Percentiles rank a stretch among this genome's conserved stretches.
These are phyloP conservation scores for Ophiocordyceps sinensis DNA, from an alignment of 2,329 filamentous ascomycete genomes.

Conservation along the genomic window DNA sequence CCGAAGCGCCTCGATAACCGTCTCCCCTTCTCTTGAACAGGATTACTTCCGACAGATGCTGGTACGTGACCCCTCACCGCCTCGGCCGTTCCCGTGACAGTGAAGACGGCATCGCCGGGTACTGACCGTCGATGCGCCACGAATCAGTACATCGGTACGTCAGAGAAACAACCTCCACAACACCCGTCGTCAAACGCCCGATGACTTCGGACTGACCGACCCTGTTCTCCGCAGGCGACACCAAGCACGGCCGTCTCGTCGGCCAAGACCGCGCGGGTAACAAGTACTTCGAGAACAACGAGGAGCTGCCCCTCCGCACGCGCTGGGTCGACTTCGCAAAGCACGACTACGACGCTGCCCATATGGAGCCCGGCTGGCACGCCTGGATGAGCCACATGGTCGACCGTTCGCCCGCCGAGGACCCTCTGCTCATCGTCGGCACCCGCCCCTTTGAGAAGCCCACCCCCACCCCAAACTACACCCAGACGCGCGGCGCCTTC, in stretches of 20 bases:
- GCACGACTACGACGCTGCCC: conserved; percentile 65
- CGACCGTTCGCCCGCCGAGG: conserved; percentile 69
- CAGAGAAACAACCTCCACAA: background rate
- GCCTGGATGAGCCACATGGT: conserved; percentile 93
- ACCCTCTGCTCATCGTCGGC: conserved; percentile 54
- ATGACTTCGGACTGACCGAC: background rate
- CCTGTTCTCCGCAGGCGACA: conserved; percentile 57
- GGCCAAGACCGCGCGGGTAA: conserved; percentile 85
- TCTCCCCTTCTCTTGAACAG: conserved; percentile 26
- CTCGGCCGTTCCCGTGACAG: conserved; percentile 4
- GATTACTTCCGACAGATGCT: conserved; percentile 87
- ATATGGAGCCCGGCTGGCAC: conserved; percentile 95
- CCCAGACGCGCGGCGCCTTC: conserved; percentile 63
- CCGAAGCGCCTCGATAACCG: too few relatives aligned
- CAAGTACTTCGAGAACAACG: conserved; percentile 93
- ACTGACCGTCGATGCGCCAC: too few relatives aligned
- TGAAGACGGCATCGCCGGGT: too few relatives aligned
- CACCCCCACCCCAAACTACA: conserved; percentile 59
- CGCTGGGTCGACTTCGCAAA: conserved; percentile 96
- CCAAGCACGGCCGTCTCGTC: conserved; percentile 79
- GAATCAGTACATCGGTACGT: background rate
- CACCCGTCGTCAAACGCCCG: background rate
- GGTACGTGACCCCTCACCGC: conserved; percentile 41
- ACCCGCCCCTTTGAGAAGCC: conserved; percentile 62
- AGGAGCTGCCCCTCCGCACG: conserved; percentile 89